These are phyloP conservation scores for Calonectria crousiana DNA, from an alignment of 2,329 filamentous ascomycete genomes.

Conservation along the genomic window DNA sequence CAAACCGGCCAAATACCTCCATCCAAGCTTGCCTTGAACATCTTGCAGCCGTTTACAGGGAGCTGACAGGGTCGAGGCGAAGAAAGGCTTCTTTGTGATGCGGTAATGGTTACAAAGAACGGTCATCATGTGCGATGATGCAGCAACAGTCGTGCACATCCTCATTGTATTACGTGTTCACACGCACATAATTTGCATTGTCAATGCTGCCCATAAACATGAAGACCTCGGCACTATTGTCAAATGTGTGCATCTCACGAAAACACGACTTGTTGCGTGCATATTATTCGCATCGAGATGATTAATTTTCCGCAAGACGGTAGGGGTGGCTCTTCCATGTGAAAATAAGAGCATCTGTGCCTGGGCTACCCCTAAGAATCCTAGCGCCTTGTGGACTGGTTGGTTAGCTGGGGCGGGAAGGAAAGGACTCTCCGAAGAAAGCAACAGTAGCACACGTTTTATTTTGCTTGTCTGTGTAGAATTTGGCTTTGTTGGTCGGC, in stretches of 20 bases:
- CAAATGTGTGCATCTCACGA: constrained; percentile 1
- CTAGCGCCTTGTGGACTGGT: background rate
- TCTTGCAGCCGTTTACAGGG: background rate
- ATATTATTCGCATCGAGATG: constrained; percentile 11
- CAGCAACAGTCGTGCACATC: background rate
- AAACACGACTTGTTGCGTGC: constrained; percentile 1
- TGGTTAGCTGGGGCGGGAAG: background rate
- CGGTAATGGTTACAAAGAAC: background rate
- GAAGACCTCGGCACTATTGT: background rate
- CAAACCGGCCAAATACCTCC: background rate
- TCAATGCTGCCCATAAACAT: background rate
- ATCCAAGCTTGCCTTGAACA: background rate
- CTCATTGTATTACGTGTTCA: background rate
- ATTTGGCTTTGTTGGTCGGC: background rate
- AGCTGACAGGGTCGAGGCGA: background rate
- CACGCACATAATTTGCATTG: background rate
- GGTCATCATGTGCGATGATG: background rate
- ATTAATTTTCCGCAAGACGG: background rate
- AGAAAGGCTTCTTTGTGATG: background rate
- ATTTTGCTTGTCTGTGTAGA: background rate
- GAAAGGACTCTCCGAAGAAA: background rate
- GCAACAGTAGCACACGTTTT: background rate
- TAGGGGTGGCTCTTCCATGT: background rate
- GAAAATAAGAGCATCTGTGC: constrained; percentile 1
- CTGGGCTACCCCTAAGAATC: constrained; percentile 3